These are phyloP conservation scores for Crithidia acanthocephali DNA, from an alignment of 208 protist genomes.

Conservation along the genomic window DNA sequence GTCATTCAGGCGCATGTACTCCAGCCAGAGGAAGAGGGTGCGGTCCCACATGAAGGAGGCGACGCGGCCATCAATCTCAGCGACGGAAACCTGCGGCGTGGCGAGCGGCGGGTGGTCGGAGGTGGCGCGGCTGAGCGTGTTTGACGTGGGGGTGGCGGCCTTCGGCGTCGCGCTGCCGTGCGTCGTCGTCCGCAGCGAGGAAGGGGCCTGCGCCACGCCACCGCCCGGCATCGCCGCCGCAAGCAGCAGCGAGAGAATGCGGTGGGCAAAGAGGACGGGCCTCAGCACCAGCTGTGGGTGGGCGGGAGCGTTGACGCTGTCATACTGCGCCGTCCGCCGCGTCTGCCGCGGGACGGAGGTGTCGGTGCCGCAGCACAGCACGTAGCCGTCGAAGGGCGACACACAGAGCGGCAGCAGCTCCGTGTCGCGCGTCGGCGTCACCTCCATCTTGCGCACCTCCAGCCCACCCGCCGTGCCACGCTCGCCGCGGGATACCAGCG, in stretches of 20 bases:
- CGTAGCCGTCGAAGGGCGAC: constrained; percentile 60
- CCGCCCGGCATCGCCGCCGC: constrained; percentile 28
- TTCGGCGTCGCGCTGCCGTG: neutral
- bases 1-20: constrained; percentile 57
- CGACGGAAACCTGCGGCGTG: neutral
- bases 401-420: constrained; percentile 57
- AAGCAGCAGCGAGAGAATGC: constrained; percentile 56
- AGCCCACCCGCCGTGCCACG: neutral
- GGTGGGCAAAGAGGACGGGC: constrained; percentile 61
- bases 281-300: constrained; percentile 26
- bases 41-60: constrained; percentile 51
- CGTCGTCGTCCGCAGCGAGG: neutral
- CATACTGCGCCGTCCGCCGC: neutral
- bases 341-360: constrained; percentile 10
- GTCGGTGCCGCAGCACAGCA: constrained; percentile 40
- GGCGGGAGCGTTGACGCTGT: neutral
- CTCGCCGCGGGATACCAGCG: neutral
- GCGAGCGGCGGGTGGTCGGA: neutral
- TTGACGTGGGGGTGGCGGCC: neutral
- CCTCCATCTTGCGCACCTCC: constrained; percentile 23
- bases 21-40: constrained; percentile 67
- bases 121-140: neutral
- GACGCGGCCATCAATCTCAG: constrained; percentile 24
- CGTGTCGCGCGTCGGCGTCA: constrained; percentile 35
- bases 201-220: neutral